A percentile compares a stretch with the other conserved stretches of the same genome.
Evolutionary conservation across 345 rosid species (phyloP).

Genomic region (Pugionium cornutum): DNA sequence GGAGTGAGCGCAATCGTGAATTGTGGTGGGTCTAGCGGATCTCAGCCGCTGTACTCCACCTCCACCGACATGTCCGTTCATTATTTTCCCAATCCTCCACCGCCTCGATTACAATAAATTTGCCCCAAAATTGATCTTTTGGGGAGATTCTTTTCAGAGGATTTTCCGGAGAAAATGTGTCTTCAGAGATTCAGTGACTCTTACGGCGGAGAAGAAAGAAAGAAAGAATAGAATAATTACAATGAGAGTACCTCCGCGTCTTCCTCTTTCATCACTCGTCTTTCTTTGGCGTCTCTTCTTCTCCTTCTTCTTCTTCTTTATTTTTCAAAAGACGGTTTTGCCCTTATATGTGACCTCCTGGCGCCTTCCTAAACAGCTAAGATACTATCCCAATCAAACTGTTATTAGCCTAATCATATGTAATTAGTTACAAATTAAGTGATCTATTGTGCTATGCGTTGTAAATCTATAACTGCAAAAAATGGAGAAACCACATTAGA

Average conservation of each 20-base stretch:
- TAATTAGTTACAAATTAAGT: too few relatives aligned
- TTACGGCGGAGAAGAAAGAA: background rate
- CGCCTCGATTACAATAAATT: background rate
- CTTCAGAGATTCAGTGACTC: slow-evolving; percentile 24
- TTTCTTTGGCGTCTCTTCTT: slow-evolving; percentile 6
- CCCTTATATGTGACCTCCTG: too few relatives aligned
- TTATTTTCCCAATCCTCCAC: slow-evolving; percentile 17
- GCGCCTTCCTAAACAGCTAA: too few relatives aligned
- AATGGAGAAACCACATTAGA: too few relatives aligned
- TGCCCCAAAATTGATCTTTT: background rate
- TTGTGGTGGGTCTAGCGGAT: slow-evolving; percentile 69
- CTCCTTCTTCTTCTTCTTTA: background rate
- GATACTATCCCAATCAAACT: too few relatives aligned
- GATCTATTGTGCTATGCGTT: too few relatives aligned
- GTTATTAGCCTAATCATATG: too few relatives aligned
- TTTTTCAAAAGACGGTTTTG: too few relatives aligned
- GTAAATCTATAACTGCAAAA: too few relatives aligned
- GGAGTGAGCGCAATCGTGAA: slow-evolving; percentile 82
- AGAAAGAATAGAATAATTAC: slow-evolving; percentile 1
- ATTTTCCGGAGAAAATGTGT: slow-evolving; percentile 18
- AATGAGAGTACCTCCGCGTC: slow-evolving; percentile 43
- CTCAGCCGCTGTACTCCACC: slow-evolving; percentile 59
- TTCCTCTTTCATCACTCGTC: slow-evolving; percentile 41
- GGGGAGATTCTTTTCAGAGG: slow-evolving; percentile 9
- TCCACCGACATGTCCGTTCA: slow-evolving; percentile 52